Percentiles rank a stretch among this genome's conserved stretches.
Evolutionary conservation across 441 rosid species (phyloP).

Genomic region (Gossypium schwendimanii): DNA sequence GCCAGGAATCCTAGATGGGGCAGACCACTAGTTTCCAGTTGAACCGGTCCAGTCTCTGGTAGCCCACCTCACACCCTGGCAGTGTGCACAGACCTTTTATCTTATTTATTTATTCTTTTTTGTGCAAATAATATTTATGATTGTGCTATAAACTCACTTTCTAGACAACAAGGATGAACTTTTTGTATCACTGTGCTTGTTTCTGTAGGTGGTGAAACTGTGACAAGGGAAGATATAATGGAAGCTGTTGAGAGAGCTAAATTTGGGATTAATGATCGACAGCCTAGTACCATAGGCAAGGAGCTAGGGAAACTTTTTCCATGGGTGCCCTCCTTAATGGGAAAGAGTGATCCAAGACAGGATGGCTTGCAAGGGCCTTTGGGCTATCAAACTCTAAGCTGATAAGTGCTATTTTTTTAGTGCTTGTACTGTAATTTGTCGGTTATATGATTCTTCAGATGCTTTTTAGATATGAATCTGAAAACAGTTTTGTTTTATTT

Average conservation of each 20-base stretch:
- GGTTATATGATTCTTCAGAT: not conserved
- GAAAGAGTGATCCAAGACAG: conserved; percentile 45
- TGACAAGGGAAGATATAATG: conserved; percentile 91
- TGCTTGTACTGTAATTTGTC: not conserved
- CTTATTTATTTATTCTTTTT: not conserved
- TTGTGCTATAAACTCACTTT: not conserved
- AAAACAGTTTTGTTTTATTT: conserved; percentile 11
- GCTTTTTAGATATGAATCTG: conserved; percentile 8
- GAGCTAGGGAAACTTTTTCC: conserved; percentile 81
- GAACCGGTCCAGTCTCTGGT: not conserved
- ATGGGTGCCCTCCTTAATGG: conserved; percentile 77
- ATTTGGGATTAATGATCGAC: conserved; percentile 69
- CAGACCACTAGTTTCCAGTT: not conserved
- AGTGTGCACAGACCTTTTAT: not conserved
- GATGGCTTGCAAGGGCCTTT: conserved; percentile 68
- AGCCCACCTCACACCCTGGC: not conserved
- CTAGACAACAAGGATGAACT: not conserved
- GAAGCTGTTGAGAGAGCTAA: conserved; percentile 93
- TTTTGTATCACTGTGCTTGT: not conserved
- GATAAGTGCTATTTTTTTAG: conserved; percentile 23
- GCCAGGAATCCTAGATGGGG: not conserved
- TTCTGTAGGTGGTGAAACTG: conserved; percentile 55
- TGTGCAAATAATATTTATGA: not conserved
- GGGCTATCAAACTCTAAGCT: conserved; percentile 85
- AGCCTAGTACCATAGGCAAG: conserved; percentile 48